A percentile compares a stretch with the other conserved stretches of the same genome.
These are phyloP conservation scores for Acmispon strigosus DNA, from an alignment of 306 rosid genomes.

Conservation along the genomic window DNA sequence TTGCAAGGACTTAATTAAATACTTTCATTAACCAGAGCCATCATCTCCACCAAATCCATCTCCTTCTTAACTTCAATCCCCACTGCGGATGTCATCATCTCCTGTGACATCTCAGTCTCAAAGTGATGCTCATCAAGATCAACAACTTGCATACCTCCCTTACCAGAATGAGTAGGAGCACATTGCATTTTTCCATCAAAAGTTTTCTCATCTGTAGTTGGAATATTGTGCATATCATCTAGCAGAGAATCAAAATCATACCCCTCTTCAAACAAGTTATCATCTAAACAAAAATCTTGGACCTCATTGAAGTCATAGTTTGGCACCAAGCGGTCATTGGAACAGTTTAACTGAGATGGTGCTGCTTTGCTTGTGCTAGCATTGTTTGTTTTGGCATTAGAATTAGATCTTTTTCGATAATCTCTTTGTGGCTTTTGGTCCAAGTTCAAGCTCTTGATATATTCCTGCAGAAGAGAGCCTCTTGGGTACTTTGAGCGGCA, in stretches of 20 bases:
- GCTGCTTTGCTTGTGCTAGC: constrained; percentile 8
- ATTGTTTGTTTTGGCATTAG: not conserved
- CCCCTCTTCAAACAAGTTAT: constrained; percentile 52
- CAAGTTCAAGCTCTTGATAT: constrained; percentile 76
- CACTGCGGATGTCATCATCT: constrained; percentile 6
- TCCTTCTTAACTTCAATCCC: constrained; percentile 58
- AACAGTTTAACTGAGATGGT: constrained; percentile 14
- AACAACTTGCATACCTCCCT: not conserved
- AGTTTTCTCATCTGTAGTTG: constrained; percentile 24
- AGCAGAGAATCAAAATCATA: constrained; percentile 56
- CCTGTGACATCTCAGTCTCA: constrained; percentile 1
- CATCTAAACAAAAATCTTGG: constrained; percentile 49
- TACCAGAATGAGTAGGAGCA: not conserved
- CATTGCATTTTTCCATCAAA: constrained; percentile 10
- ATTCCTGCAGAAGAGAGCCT: constrained; percentile 68
- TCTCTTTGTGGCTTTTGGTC: constrained; percentile 33
- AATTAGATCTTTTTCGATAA: constrained; percentile 29
- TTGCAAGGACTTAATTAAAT: not conserved
- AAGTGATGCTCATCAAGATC: constrained; percentile 16
- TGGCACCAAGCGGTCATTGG: constrained; percentile 31
- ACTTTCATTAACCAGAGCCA: constrained; percentile 36
- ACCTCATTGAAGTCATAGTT: constrained; percentile 47
- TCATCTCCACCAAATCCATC: constrained; percentile 86
- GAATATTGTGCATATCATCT: constrained; percentile 45
- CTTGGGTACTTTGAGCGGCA: constrained; percentile 71